Conservation (phyloP, 495 filamentous ascomycete genomes). For the Chlorociboria aeruginascens region DNA sequence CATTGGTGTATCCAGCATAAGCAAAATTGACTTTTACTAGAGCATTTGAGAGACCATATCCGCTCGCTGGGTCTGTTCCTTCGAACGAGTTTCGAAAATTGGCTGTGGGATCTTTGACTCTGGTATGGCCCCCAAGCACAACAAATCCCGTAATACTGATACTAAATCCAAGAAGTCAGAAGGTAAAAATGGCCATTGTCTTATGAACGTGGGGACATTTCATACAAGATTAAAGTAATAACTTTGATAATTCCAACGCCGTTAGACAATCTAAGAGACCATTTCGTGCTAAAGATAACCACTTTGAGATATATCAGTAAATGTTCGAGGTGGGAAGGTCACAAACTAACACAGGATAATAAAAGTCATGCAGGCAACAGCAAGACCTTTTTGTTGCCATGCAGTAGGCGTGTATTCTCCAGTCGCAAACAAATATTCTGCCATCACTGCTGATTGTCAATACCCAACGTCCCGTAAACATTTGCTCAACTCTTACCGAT, state of each 20-base stretch:
- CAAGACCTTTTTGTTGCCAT: conserved; percentile 54
- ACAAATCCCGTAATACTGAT: conserved; percentile 48
- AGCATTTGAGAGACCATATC: conserved; percentile 45
- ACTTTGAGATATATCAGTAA: conserved; percentile 19
- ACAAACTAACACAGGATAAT: conserved; percentile 31
- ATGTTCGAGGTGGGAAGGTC: neutral
- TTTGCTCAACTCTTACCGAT: conserved; percentile 30
- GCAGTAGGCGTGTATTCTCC: conserved; percentile 30
- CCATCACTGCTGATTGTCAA: conserved; percentile 26
- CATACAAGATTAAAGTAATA: conserved; percentile 38
- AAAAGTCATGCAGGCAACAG: conserved; percentile 45
- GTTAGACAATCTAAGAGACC: conserved; percentile 42
- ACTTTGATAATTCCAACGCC: conserved; percentile 44
- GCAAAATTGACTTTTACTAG: conserved; percentile 52
- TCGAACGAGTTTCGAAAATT: conserved; percentile 49
- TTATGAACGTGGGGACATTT: neutral
- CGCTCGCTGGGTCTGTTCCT: conserved; percentile 34
- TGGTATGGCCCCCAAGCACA: conserved; percentile 44
- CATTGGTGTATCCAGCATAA: conserved; percentile 49
- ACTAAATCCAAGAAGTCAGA: neutral
- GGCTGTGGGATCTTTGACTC: conserved; percentile 38
- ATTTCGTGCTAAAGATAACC: conserved; percentile 40
- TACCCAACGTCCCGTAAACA: neutral
- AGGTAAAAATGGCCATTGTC: neutral
- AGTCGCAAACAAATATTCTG: conserved; percentile 44